These are phyloP conservation scores for Coemansia sp. DNA, from an alignment of 192 early-diverging fungal species.

Conservation along the genomic window DNA sequence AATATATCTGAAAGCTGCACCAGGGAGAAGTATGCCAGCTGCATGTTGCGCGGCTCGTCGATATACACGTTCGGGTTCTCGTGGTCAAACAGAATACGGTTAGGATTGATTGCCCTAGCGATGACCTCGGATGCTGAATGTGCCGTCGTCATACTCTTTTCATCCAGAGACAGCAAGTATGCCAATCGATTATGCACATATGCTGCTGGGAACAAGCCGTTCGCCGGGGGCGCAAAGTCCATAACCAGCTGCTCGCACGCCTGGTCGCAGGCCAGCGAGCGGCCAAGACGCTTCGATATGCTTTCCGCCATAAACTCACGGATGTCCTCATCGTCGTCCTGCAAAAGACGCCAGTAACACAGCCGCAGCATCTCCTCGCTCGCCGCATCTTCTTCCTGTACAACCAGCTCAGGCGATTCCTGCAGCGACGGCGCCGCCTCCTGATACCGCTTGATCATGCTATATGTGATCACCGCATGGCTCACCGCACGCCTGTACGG, in stretches of 20 bases:
- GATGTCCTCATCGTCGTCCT: constrained; percentile 79
- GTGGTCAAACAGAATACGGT: constrained; percentile 69
- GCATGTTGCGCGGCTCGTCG: constrained; percentile 65
- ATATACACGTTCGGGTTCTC: constrained; percentile 74
- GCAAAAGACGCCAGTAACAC: constrained; percentile 50
- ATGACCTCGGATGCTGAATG: constrained; percentile 6
- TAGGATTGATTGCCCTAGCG: constrained; percentile 39
- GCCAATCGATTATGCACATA: constrained; percentile 30
- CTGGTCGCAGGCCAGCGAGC: constrained; percentile 40
- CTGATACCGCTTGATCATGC: constrained; percentile 28
- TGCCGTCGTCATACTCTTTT: background rate
- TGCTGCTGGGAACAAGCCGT: constrained; percentile 32
- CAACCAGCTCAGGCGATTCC: background rate
- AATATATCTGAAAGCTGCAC: constrained; percentile 14
- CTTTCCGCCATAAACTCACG: constrained; percentile 61
- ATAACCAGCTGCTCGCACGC: constrained; percentile 56
- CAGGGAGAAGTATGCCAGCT: constrained; percentile 51
- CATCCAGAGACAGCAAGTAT: constrained; percentile 16
- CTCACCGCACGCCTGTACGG: constrained; percentile 38
- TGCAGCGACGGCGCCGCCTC: constrained; percentile 6
- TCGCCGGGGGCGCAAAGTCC: constrained; percentile 50
- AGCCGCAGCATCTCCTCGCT: constrained; percentile 55
- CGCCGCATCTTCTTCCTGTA: constrained; percentile 10
- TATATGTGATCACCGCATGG: constrained; percentile 41
- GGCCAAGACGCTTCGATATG: constrained; percentile 50